Percentiles rank a stretch among this genome's conserved stretches.
phyloP scores from a whole-genome alignment of 805 yeast species.

The Pichia cabralensis region DNA sequence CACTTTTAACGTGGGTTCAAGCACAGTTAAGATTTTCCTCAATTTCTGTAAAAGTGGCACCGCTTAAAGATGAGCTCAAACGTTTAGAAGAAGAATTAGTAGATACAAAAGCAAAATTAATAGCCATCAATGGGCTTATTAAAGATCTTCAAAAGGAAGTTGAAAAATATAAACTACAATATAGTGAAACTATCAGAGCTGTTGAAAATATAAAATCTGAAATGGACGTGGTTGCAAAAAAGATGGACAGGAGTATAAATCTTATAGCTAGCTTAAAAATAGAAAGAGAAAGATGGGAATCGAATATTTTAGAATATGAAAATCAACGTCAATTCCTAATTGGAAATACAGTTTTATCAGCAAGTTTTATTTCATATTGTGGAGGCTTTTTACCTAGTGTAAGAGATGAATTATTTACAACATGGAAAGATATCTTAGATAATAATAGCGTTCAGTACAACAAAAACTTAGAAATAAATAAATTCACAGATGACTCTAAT shows the following conservation, averaged over 20 bases:
- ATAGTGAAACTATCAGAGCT: constrained; percentile 69
- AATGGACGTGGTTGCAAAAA: constrained; percentile 50
- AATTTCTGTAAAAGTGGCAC: constrained; percentile 63
- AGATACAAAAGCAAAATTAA: constrained; percentile 56
- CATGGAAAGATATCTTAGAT: constrained; percentile 23
- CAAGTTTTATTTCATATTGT: constrained; percentile 51
- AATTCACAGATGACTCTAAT: constrained; percentile 30
- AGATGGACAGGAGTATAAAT: constrained; percentile 50
- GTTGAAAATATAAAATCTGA: constrained; percentile 66
- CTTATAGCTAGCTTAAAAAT: constrained; percentile 52
- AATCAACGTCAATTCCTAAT: constrained; percentile 35
- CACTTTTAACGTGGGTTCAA: constrained; percentile 75
- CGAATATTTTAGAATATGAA: constrained; percentile 42
- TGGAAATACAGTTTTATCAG: constrained; percentile 57
- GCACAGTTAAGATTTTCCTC: constrained; percentile 79
- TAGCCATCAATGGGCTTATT: constrained; percentile 77
- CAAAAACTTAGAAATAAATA: constrained; percentile 5
- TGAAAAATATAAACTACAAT: constrained; percentile 53
- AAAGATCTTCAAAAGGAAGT: constrained; percentile 61
- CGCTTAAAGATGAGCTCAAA: constrained; percentile 57
- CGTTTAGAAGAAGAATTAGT: constrained; percentile 48
- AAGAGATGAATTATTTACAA: constrained; percentile 24
- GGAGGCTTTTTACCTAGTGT: constrained; percentile 35
- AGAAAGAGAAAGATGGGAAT: constrained; percentile 73
- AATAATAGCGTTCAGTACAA: constrained; percentile 31